phyloP scores from a whole-genome alignment of 768 basidiomycete genomes.

The Filobasidium wieringae region DNA sequence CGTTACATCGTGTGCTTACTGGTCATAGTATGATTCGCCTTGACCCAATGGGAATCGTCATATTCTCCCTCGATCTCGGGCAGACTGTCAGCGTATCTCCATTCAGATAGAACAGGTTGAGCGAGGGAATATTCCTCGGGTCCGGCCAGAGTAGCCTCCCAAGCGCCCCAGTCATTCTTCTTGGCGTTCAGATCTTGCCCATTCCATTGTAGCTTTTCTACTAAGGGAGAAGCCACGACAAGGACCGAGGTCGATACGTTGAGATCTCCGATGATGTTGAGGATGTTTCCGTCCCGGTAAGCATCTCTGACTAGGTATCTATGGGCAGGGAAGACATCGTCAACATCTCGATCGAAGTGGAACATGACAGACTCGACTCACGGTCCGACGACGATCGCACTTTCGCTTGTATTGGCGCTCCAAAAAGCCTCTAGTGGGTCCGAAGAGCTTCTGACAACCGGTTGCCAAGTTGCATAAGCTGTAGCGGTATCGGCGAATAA shows the following conservation, averaged over 20 bases:
- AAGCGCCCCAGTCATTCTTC: background rate
- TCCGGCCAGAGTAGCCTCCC: background rate
- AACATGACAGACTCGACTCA: background rate
- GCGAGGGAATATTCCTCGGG: no score
- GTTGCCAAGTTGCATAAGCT: constrained; percentile 65
- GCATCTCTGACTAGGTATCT: constrained; percentile 44
- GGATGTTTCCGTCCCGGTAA: constrained; percentile 31
- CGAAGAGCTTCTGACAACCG: constrained; percentile 46
- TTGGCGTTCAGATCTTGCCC: constrained; percentile 41
- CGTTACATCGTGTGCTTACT: background rate
- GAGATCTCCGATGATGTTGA: constrained; percentile 60
- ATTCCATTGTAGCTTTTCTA: constrained; percentile 58
- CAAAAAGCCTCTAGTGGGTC: constrained; percentile 50
- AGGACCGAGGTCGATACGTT: constrained; percentile 50
- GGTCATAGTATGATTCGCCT: constrained; percentile 60
- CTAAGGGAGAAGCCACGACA: constrained; percentile 49
- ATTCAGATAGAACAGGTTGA: constrained; percentile 37
- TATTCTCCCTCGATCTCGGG: constrained; percentile 55
- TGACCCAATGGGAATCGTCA: constrained; percentile 54
- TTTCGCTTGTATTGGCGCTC: constrained; percentile 59
- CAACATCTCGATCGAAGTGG: background rate
- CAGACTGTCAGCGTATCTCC: constrained; percentile 64
- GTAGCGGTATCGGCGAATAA: constrained; percentile 57
- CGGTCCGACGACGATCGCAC: constrained; percentile 49
- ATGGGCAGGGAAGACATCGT: background rate